These are phyloP conservation scores for Corylus avellana DNA, from an alignment of 306 rosid genomes.

Conservation along the genomic window DNA sequence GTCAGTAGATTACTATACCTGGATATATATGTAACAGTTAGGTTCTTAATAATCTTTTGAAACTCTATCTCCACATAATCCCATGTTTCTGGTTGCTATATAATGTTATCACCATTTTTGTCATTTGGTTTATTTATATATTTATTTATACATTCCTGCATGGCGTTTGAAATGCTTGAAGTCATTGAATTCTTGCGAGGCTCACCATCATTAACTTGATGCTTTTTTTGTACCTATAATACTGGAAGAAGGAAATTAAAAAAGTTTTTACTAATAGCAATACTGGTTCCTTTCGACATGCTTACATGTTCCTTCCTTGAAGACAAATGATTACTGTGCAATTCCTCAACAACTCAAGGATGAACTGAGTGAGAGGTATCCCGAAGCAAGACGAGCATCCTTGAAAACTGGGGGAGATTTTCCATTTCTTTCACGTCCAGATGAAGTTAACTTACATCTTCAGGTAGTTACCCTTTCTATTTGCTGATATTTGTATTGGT, in stretches of 20 bases:
- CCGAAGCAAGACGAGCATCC: constrained; percentile 84
- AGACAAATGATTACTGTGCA: constrained; percentile 98
- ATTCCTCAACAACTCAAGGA: constrained; percentile 91
- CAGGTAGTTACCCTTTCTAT: constrained; percentile 53
- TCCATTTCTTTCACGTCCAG: constrained; percentile 98
- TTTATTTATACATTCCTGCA: neutral
- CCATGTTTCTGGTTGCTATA: neutral
- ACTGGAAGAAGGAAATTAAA: constrained; percentile 3
- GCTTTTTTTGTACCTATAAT: constrained; percentile 13
- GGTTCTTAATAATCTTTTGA: neutral
- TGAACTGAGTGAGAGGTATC: constrained; percentile 83
- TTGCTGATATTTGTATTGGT: constrained; percentile 7
- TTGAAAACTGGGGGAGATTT: constrained; percentile 94
- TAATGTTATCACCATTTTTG: neutral
- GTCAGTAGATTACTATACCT: neutral
- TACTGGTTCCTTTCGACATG: neutral
- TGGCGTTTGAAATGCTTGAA: neutral
- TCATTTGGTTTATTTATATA: neutral
- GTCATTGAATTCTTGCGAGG: neutral
- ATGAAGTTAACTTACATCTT: constrained; percentile 97
- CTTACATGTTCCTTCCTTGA: constrained; percentile 31
- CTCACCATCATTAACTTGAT: constrained; percentile 4
- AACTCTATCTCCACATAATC: neutral
- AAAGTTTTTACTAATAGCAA: neutral
- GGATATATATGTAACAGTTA: neutral